A percentile compares a stretch with the other conserved stretches of the same genome.
These are phyloP conservation scores for Ailanthus altissimus DNA, from an alignment of 345 rosid species.

Conservation along the genomic window DNA sequence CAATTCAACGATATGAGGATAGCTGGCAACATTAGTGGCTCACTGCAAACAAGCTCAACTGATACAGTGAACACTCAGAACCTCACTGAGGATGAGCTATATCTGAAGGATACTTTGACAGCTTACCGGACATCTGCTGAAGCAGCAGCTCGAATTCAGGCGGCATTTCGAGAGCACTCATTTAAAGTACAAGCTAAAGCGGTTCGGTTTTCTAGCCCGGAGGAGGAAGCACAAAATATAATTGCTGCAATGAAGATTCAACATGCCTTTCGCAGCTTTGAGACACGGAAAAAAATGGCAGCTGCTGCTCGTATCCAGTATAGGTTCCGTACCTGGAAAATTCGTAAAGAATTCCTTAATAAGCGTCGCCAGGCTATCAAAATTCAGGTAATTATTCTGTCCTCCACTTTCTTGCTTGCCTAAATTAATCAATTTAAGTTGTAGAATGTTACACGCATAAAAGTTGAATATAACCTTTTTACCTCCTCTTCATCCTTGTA, in stretches of 20 bases:
- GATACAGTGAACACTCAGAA: constrained; percentile 38
- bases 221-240: constrained; percentile 69
- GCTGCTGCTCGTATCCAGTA: constrained; percentile 87
- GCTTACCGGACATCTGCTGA: constrained; percentile 89
- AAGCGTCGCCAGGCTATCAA: constrained; percentile 73
- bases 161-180: constrained; percentile 83
- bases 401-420: constrained; percentile 3
- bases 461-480: background rate
- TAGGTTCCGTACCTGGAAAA: constrained; percentile 88
- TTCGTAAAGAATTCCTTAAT: constrained; percentile 63
- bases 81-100: constrained; percentile 60
- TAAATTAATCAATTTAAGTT: background rate
- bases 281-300: constrained; percentile 62
- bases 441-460: background rate
- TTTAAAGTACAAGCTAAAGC: constrained; percentile 54
- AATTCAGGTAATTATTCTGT: constrained; percentile 69
- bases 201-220: constrained; percentile 45
- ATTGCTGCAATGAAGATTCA: constrained; percentile 95
- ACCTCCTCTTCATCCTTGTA: background rate
- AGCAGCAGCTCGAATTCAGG: constrained; percentile 89
- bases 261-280: constrained; percentile 82
- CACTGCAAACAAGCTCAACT: constrained; percentile 48
- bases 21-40: constrained; percentile 83
- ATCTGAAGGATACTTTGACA: constrained; percentile 70
- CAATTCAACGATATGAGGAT: constrained; percentile 80